Conservation (phyloP, 495 filamentous ascomycete genomes). For the Pseudoneurospora amorphoporcata region DNA sequence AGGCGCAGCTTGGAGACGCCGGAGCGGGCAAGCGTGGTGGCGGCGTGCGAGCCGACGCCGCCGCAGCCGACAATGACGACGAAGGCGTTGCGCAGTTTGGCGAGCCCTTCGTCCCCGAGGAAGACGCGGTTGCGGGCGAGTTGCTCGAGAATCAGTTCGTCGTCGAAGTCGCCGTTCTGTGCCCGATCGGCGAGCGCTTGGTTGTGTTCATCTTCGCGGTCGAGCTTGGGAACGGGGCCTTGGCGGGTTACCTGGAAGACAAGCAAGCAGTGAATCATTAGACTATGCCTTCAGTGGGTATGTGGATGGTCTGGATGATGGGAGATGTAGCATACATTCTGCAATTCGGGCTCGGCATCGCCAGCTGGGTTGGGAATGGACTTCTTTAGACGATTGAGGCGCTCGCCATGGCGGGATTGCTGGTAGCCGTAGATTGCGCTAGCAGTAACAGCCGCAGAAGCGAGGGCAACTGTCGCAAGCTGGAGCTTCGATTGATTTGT, state of each 20-base stretch:
- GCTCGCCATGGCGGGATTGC: slow-evolving; percentile 48
- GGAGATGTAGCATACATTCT: slow-evolving; percentile 14
- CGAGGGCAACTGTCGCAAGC: slow-evolving; percentile 63
- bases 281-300: background rate
- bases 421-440: slow-evolving; percentile 64
- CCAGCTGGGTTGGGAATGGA: slow-evolving; percentile 53
- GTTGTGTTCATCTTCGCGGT: slow-evolving; percentile 69
- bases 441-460: slow-evolving; percentile 67
- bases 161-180: slow-evolving; percentile 82
- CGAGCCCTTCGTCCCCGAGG: slow-evolving; percentile 69
- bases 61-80: slow-evolving; percentile 87
- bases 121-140: slow-evolving; percentile 92
- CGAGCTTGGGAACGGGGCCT: slow-evolving; percentile 44
- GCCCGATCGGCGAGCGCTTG: slow-evolving; percentile 68
- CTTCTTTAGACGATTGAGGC: slow-evolving; percentile 56
- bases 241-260: slow-evolving; percentile 60
- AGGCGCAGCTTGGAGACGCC: slow-evolving; percentile 80
- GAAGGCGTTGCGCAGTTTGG: slow-evolving; percentile 68
- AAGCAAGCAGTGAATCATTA: background rate
- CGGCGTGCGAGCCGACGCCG: slow-evolving; percentile 88
- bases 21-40: slow-evolving; percentile 76
- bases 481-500: slow-evolving; percentile 38
- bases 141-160: slow-evolving; percentile 91
- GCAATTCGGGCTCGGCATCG: slow-evolving; percentile 17
- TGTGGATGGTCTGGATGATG: background rate